These are phyloP conservation scores for Pseudocercospora cruenta DNA, from an alignment of 2,329 filamentous ascomycete genomes.

Conservation along the genomic window DNA sequence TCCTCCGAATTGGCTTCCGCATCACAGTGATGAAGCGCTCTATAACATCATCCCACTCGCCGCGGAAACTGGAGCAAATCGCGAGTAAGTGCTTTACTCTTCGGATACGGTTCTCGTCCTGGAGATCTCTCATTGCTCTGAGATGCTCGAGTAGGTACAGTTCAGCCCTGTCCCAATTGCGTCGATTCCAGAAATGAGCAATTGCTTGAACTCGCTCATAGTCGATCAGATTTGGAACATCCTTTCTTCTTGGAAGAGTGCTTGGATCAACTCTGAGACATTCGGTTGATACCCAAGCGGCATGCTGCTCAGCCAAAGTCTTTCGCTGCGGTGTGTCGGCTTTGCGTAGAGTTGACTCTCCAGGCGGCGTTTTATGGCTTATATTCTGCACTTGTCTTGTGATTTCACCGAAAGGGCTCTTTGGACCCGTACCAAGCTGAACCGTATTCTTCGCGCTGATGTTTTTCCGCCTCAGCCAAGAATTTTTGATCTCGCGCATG, in stretches of 20 bases:
- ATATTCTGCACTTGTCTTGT: not conserved
- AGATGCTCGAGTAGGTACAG: not conserved
- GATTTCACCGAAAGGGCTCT: not conserved
- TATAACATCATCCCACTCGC: slow-evolving; percentile 27
- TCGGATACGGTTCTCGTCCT: not conserved
- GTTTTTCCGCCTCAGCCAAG: not conserved
- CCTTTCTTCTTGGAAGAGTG: not conserved
- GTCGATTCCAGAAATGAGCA: not conserved
- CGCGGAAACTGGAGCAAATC: slow-evolving; percentile 30
- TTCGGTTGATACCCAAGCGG: not conserved
- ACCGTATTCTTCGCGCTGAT: not conserved
- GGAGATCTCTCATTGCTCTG: not conserved
- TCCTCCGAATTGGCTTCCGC: slow-evolving; percentile 20
- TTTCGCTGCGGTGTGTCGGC: not conserved
- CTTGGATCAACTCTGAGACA: not conserved
- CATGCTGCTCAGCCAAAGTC: not conserved
- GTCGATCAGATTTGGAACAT: not conserved
- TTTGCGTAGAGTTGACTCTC: not conserved
- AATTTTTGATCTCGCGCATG: not conserved
- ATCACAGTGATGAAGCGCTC: slow-evolving; percentile 27
- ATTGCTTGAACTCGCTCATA: not conserved
- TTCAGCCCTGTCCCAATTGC: slow-evolving; percentile 1
- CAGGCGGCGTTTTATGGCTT: not conserved
- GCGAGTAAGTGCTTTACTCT: slow-evolving; percentile 28
- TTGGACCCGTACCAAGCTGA: not conserved